Percentiles rank a stretch among this genome's conserved stretches.
Evolutionary conservation across 108 stramenopile species (phyloP).

Genomic region (Asterionellopsis glacialis): DNA sequence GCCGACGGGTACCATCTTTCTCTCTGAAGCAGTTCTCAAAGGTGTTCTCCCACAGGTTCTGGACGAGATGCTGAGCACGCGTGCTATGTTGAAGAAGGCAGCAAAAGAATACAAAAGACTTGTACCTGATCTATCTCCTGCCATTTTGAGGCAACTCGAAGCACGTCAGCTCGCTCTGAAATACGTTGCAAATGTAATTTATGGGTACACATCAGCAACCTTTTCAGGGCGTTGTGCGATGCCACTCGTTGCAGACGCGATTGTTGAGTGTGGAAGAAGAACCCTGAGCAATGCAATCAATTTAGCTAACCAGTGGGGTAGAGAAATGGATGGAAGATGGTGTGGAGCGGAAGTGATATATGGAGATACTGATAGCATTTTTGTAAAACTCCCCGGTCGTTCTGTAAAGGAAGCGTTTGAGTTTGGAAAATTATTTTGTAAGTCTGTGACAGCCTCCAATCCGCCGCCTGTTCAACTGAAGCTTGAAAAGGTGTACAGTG

Average conservation of each 20-base stretch:
- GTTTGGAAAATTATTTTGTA: constrained; percentile 90
- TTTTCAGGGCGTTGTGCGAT: constrained; percentile 95
- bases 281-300: constrained; percentile 86
- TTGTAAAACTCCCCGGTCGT: constrained; percentile 89
- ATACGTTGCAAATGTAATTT: constrained; percentile 98
- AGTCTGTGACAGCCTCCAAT: constrained; percentile 73
- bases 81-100: constrained; percentile 94
- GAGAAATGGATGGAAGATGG: constrained; percentile 52
- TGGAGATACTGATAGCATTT: constrained; percentile 98
- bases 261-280: constrained; percentile 89
- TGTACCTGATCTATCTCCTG: constrained; percentile 56
- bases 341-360: constrained; percentile 84
- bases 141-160: constrained; percentile 84
- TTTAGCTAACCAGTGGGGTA: constrained; percentile 76
- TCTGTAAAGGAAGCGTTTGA: constrained; percentile 82
- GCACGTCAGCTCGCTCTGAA: constrained; percentile 98
- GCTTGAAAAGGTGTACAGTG: constrained; percentile 94
- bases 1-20: constrained; percentile 91
- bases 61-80: constrained; percentile 93
- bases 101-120: constrained; percentile 81
- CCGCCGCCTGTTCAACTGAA: constrained; percentile 94
- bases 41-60: constrained; percentile 95
- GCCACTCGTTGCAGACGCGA: constrained; percentile 94
- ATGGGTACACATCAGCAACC: constrained; percentile 94
- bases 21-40: constrained; percentile 73